Evolutionary conservation across 2,329 filamentous ascomycete species (phyloP).

Genomic region (Calonectria hawksworthii): DNA sequence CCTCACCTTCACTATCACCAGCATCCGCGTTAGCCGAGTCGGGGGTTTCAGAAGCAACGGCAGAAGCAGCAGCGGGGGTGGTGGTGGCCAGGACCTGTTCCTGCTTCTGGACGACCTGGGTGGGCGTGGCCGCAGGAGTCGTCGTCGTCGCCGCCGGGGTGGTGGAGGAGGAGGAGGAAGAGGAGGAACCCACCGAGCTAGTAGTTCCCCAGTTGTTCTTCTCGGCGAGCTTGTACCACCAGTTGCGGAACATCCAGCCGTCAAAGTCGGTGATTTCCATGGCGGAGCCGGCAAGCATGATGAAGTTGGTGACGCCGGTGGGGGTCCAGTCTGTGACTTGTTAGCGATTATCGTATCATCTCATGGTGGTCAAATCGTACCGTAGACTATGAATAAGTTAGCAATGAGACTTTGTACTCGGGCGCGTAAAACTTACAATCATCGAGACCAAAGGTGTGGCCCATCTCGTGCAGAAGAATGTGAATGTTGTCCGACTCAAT

Average conservation of each 20-base stretch:
- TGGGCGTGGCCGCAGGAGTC: background rate
- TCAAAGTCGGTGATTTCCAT: constrained; percentile 61
- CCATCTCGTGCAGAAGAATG: constrained; percentile 61
- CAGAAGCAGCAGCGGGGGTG: background rate
- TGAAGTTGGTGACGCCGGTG: constrained; percentile 56
- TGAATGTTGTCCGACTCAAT: constrained; percentile 56
- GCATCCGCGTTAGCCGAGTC: background rate
- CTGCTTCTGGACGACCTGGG: constrained; percentile 6
- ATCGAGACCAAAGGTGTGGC: constrained; percentile 59
- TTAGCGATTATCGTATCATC: background rate
- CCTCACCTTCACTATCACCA: background rate
- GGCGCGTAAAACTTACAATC: constrained; percentile 53
- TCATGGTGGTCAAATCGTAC: background rate
- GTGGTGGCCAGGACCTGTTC: background rate
- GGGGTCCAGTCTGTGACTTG: constrained; percentile 58
- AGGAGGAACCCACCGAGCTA: background rate
- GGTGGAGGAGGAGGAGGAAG: background rate
- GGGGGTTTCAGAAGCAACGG: constrained; percentile 2
- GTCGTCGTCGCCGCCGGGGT: constrained; percentile 1
- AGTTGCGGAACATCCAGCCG: constrained; percentile 63
- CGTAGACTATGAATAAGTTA: constrained; percentile 30
- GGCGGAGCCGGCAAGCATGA: constrained; percentile 60
- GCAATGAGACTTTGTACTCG: too few relatives aligned
- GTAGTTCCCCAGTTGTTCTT: constrained; percentile 41
- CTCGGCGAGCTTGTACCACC: constrained; percentile 55